Base-by-base conservation (phyloP, 2,329 filamentous ascomycete genomes). In the Neoscytalidium dimidiatum region DNA sequence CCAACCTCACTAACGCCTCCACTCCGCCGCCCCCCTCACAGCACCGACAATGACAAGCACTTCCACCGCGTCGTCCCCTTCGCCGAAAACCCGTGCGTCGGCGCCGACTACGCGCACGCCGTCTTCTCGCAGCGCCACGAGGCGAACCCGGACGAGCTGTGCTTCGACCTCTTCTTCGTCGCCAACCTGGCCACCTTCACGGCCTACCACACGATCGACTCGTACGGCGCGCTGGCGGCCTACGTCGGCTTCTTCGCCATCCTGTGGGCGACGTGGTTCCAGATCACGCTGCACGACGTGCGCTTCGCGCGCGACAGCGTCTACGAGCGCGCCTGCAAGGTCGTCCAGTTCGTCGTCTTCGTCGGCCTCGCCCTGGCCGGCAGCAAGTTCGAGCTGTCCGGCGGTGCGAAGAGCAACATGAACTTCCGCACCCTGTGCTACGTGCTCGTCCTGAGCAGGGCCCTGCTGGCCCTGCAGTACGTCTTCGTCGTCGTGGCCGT, bases 121-220 rank as follows among this genome's bases (percentile, higher is more conserved):
- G 74, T 77, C 53, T 78, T 78, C 62, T 73, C 72, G 26, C 76
- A 78, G 67, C 70, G 76, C 9, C 74, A 77, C 65, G 76, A 78
- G 68, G 76, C 76, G n/a, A 77, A 75, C 62, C 74, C 74, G 28
- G 69, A 76, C 19, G 76, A 78, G 61, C 69, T 78, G 7, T 78
- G 78, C 67, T 78, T 77, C 65, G 72, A 74, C 63, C 58, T 74
- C 9, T 73, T 74, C 70, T 73, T 73, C 64, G 71, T 73, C 5
- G 76, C 76, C 49, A 78, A 78, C 62, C 69, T 78, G 21, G 75
- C 76, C 33, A 78, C 75, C 0, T 78, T 78, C 43, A 78, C 76
- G 1, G 73, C 75, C 8, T 77, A 78, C 67, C 75, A 78, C 64
- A 75, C 75, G 2, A 73, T 78, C 58, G 76, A 74, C n/a, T 75